Base-by-base conservation (phyloP, 2,329 filamentous ascomycete genomes). In the Truncatella angustata region DNA sequence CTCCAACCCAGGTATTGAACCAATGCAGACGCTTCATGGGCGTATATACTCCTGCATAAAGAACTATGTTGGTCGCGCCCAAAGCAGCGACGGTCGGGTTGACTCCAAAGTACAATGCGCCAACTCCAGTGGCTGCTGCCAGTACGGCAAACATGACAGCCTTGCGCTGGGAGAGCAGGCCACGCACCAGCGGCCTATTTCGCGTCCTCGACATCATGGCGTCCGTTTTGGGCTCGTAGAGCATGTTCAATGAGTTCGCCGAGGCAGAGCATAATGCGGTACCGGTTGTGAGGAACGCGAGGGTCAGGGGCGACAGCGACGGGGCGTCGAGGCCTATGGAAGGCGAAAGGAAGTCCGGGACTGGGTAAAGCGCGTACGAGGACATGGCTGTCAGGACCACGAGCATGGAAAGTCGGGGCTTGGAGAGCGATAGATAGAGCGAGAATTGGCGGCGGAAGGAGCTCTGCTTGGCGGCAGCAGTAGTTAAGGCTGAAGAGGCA, bases 161-260 rank as follows among this genome's bases (percentile, higher is more conserved):
- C 16, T 81, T 83, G 24, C 85, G 81, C 4, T 79, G 78, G 32
- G 84, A 86, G 36, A 99, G 77, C 1, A 99, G 81, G 6, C 85
- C 84, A 44, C 94, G 83, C 3, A 97, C 94, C 1, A 99, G 77
- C 0, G 94, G 94, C 4, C 94, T 76, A 61, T 97, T 97, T 24
- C 90, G 82, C 2, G 94, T 99, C n/a, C 94, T 85, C 32, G 82
- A 86, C 94, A 99, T 99, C 63, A 88, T 85, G 42, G 91, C 90
- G 69, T 99, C 94, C 65, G 92, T 92, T 54, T 86, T 79, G 9
- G 86, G 89, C 71, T 99, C 94, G 71, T 97, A 91, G 53, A 97
- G 84, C 94, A 99, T 99, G 71, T 99, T 99, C 59, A 97, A 78
- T 2, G 94, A 84, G 68, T 99, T 99, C 39, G 94, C 94, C 54